Evolutionary conservation across 305 asterid species (phyloP).

Genomic region (Solanum hybrid): DNA sequence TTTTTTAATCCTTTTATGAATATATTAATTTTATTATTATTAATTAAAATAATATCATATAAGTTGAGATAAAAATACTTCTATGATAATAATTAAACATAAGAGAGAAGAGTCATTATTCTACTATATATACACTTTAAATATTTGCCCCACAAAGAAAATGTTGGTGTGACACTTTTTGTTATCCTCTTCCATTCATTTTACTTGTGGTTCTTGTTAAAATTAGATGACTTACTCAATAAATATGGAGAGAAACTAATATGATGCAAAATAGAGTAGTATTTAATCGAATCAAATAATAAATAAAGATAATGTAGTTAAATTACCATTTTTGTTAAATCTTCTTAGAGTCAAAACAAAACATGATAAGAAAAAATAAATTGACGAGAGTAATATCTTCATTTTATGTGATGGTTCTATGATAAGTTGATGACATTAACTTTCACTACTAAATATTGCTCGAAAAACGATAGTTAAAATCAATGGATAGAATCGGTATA

Average conservation of each 20-base stretch:
- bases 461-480: too few relatives aligned
- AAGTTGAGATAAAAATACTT: not conserved
- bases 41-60: too few relatives aligned
- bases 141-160: not conserved
- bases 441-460: not conserved
- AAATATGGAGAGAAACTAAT: not conserved
- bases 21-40: too few relatives aligned
- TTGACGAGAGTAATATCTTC: not conserved
- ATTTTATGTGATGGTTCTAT: not conserved
- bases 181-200: not conserved
- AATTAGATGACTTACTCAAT: not conserved
- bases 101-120: not conserved
- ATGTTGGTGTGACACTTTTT: not conserved
- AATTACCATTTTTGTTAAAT: too few relatives aligned
- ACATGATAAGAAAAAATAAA: too few relatives aligned
- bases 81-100: not conserved
- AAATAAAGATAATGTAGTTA: not conserved
- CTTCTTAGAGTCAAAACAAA: not conserved
- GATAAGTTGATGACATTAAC: not conserved
- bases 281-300: not conserved
- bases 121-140: not conserved
- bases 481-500: too few relatives aligned
- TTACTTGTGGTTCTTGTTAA: not conserved
- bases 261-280: not conserved
- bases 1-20: too few relatives aligned